These are phyloP conservation scores for Wallemia hederae DNA, from an alignment of 1,284 basidiomycete genomes.

Conservation along the genomic window DNA sequence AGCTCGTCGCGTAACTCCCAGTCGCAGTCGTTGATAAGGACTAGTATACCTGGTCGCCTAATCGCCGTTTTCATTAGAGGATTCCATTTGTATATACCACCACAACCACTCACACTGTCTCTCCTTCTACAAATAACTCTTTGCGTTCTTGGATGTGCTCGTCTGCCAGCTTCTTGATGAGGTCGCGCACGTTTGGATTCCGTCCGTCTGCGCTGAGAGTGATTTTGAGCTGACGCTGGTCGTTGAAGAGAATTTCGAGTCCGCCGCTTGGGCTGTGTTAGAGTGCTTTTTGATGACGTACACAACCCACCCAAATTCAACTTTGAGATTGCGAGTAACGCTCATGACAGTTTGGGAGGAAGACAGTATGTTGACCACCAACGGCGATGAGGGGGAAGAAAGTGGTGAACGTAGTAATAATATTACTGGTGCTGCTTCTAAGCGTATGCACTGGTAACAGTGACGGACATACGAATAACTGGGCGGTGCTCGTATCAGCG, in stretches of 20 bases:
- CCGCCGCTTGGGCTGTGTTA: too few species aligned
- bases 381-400: neutral
- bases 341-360: neutral
- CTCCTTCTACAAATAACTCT: constrained; percentile 67
- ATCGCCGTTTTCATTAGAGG: neutral
- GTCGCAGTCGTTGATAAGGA: constrained; percentile 82
- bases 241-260: constrained; percentile 48
- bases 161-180: constrained; percentile 50
- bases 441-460: neutral
- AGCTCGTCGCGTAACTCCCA: constrained; percentile 95
- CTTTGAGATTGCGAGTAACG: neutral
- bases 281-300: too few species aligned
- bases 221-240: constrained; percentile 31
- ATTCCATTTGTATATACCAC: constrained; percentile 1
- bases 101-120: constrained; percentile 40
- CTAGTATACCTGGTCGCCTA: constrained; percentile 82
- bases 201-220: constrained; percentile 15
- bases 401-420: neutral
- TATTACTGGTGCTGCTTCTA: neutral
- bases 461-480: constrained; percentile 64
- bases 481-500: constrained; percentile 85
- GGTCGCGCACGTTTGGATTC: constrained; percentile 23
- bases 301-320: neutral
- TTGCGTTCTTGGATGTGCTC: constrained; percentile 53
- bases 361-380: neutral